phyloP scores from a whole-genome alignment of 306 rosid species.

The Trifolium dubium region DNA sequence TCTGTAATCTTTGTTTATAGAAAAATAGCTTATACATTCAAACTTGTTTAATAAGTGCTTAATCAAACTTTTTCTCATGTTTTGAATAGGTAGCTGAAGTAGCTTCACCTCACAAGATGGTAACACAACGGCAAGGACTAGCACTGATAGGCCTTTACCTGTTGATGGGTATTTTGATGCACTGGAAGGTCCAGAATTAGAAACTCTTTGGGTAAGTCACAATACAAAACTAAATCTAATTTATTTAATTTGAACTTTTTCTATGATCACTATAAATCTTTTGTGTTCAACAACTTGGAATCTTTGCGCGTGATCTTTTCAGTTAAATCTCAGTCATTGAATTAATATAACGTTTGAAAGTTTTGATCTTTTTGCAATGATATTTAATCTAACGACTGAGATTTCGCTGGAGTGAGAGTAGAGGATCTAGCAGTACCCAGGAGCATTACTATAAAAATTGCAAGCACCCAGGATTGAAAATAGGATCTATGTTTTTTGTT shows the following conservation, averaged over 20 bases:
- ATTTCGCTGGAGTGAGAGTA: background rate
- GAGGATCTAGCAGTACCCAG: too few relatives aligned
- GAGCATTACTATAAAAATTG: too few relatives aligned
- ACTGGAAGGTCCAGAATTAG: conserved; percentile 69
- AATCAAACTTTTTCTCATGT: conserved; percentile 14
- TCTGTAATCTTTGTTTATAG: too few relatives aligned
- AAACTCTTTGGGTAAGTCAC: conserved; percentile 74
- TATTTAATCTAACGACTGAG: background rate
- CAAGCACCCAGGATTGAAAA: too few relatives aligned
- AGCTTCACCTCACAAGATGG: conserved; percentile 38
- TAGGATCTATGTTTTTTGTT: too few relatives aligned
- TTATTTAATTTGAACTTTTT: too few relatives aligned
- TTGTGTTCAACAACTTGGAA: background rate
- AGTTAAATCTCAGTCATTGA: background rate
- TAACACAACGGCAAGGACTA: conserved; percentile 14
- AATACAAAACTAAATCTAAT: too few relatives aligned
- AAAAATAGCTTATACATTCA: background rate
- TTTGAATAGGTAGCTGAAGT: conserved; percentile 52
- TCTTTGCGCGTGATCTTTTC: background rate
- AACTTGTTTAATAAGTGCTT: background rate
- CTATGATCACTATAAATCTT: too few relatives aligned
- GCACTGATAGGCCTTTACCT: conserved; percentile 49
- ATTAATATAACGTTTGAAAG: background rate
- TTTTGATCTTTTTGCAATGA: background rate
- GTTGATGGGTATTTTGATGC: conserved; percentile 78